These are phyloP conservation scores for Melanomma pulvis-pyrius DNA, from an alignment of 495 filamentous ascomycete species.

Conservation along the genomic window DNA sequence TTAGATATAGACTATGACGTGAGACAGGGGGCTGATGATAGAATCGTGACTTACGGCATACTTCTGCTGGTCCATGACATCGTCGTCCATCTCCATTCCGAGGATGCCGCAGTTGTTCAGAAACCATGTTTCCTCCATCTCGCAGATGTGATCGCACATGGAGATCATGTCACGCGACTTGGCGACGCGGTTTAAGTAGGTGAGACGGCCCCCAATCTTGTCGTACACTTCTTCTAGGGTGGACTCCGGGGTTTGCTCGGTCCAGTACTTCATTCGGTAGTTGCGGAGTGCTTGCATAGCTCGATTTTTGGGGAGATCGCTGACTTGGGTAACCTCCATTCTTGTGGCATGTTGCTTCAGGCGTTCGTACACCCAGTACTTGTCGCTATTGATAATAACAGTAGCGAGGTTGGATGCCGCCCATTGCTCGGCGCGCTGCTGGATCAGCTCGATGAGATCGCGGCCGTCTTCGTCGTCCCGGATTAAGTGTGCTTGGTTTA, in stretches of 20 bases:
- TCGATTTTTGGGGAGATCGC: constrained; percentile 74
- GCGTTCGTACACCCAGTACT: constrained; percentile 97
- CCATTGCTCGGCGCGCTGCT: constrained; percentile 95
- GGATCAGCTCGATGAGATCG: constrained; percentile 89
- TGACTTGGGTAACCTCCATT: constrained; percentile 85
- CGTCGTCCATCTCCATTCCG: constrained; percentile 92
- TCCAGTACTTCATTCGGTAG: constrained; percentile 72
- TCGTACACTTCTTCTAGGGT: constrained; percentile 78
- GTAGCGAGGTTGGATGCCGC: constrained; percentile 86
- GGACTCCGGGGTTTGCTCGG: constrained; percentile 56
- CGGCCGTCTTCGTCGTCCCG: constrained; percentile 88
- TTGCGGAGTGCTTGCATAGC: constrained; percentile 74
- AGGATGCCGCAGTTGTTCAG: constrained; percentile 93
- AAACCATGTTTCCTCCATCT: constrained; percentile 89
- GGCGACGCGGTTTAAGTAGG: constrained; percentile 83
- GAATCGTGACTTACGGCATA: constrained; percentile 66
- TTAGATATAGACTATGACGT: neutral
- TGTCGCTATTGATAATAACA: constrained; percentile 88
- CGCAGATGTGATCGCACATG: constrained; percentile 77
- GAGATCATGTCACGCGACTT: constrained; percentile 74
- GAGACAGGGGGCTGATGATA: neutral
- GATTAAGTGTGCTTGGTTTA: constrained; percentile 88
- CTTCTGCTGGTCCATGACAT: constrained; percentile 99
- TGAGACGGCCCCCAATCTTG: constrained; percentile 80
- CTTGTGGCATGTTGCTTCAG: constrained; percentile 86